Percentiles rank a stretch among this genome's conserved stretches.
Evolutionary conservation across 1,284 basidiomycete genomes (phyloP).

Genomic region (Afroboletus lepidellus): DNA sequence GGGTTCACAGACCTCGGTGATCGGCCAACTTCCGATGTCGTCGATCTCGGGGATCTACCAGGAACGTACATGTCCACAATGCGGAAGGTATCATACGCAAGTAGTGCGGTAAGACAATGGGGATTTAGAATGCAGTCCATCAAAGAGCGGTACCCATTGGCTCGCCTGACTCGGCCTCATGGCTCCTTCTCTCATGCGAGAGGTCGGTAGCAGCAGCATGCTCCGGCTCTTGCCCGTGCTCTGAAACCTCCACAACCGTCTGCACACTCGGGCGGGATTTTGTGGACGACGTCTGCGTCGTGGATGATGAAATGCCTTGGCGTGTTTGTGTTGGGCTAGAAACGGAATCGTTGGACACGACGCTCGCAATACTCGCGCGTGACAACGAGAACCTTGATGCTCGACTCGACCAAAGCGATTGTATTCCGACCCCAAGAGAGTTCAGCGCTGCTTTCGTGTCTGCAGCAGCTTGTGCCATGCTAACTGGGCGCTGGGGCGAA

Average conservation of each 20-base stretch:
- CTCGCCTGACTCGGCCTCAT: conserved; percentile 17
- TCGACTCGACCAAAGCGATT: conserved; percentile 54
- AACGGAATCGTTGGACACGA: conserved; percentile 22
- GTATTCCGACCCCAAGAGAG: conserved; percentile 58
- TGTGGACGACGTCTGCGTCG: conserved; percentile 15
- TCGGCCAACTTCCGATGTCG: too few relatives aligned
- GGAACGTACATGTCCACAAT: background rate
- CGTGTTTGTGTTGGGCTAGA: conserved; percentile 13
- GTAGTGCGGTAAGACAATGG: conserved; percentile 4
- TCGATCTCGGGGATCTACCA: conserved; percentile 3
- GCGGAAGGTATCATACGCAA: background rate
- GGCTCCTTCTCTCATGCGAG: conserved; percentile 6
- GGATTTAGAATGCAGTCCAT: conserved; percentile 4
- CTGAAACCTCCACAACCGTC: conserved; percentile 28
- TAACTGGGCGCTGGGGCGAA: conserved; percentile 31
- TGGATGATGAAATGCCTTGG: conserved; percentile 1
- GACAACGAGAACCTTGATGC: conserved; percentile 38
- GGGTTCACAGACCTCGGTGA: too few relatives aligned
- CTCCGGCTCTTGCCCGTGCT: conserved; percentile 19
- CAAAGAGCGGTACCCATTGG: conserved; percentile 33
- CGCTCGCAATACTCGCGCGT: conserved; percentile 28
- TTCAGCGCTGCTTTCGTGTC: conserved; percentile 39
- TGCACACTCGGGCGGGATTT: conserved; percentile 18
- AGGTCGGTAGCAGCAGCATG: conserved; percentile 3
- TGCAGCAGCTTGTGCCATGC: conserved; percentile 33